These are phyloP conservation scores for Venustampulla echinocandica DNA, from an alignment of 495 filamentous ascomycete genomes.

Conservation along the genomic window DNA sequence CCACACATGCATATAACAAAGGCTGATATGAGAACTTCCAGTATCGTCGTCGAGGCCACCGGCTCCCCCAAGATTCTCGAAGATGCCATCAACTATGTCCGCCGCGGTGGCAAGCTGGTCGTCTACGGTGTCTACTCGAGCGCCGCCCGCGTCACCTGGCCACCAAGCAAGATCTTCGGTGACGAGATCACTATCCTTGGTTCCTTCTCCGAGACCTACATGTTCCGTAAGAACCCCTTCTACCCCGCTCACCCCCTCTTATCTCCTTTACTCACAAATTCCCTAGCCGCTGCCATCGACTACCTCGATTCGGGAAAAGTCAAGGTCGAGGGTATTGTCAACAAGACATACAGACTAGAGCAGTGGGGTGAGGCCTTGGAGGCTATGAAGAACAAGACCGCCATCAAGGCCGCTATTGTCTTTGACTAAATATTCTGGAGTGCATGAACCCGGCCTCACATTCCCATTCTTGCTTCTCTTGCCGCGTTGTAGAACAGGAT, in stretches of 20 bases:
- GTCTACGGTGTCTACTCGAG: slow-evolving; percentile 50
- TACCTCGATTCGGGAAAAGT: slow-evolving; percentile 60
- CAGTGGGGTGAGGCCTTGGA: slow-evolving; percentile 45
- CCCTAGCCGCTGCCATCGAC: slow-evolving; percentile 49
- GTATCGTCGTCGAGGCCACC: slow-evolving; percentile 50
- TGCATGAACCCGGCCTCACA: too few relatives aligned
- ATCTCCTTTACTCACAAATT: slow-evolving; percentile 5
- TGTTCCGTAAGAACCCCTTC: slow-evolving; percentile 42
- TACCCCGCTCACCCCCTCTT: background rate
- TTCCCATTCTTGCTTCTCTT: too few relatives aligned
- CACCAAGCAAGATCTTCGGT: slow-evolving; percentile 54
- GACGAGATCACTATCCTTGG: slow-evolving; percentile 61
- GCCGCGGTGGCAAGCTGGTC: slow-evolving; percentile 54
- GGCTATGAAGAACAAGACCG: slow-evolving; percentile 54
- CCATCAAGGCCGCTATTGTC: slow-evolving; percentile 63
- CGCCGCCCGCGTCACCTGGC: slow-evolving; percentile 52
- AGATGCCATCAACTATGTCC: slow-evolving; percentile 60
- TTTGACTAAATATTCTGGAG: too few relatives aligned
- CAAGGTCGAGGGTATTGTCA: slow-evolving; percentile 47
- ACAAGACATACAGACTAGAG: slow-evolving; percentile 44
- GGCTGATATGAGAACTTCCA: too few relatives aligned
- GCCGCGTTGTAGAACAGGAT: too few relatives aligned
- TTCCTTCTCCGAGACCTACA: slow-evolving; percentile 62
- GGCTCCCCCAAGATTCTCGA: slow-evolving; percentile 60
- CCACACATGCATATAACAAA: too few relatives aligned